These are phyloP conservation scores for Globisporangium apiculatum DNA, from an alignment of 352 stramenopile species.

Conservation along the genomic window DNA sequence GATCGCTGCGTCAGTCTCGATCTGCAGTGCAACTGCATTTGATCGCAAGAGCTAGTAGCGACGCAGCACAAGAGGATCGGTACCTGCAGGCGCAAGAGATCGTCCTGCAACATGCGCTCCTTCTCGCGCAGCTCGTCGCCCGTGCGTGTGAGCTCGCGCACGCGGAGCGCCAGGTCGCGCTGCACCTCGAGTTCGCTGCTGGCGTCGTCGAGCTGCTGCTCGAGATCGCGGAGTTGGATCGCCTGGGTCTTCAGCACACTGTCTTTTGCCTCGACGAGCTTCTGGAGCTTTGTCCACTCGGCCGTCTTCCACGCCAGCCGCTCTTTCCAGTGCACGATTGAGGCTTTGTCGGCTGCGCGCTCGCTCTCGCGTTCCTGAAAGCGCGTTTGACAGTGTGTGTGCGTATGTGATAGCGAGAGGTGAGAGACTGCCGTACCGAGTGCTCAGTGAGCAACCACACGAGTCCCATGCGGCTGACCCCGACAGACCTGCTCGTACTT, in stretches of 20 bases:
- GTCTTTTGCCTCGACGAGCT: slow-evolving; percentile 48
- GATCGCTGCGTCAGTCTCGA: background rate
- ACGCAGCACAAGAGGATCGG: background rate
- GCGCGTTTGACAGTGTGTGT: too few species aligned
- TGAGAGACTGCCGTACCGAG: background rate
- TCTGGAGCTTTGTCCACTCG: slow-evolving; percentile 39
- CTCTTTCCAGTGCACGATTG: slow-evolving; percentile 41
- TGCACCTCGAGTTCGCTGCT: slow-evolving; percentile 14
- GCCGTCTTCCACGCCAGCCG: slow-evolving; percentile 33
- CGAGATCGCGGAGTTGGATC: slow-evolving; percentile 45
- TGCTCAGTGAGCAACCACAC: too few species aligned
- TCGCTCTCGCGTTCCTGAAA: slow-evolving; percentile 27
- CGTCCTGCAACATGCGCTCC: slow-evolving; percentile 23
- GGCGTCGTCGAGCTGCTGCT: slow-evolving; percentile 21
- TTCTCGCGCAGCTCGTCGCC: slow-evolving; percentile 21
- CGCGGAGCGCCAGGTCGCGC: slow-evolving; percentile 26
- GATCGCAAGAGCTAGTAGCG: too few species aligned
- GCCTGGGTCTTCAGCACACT: slow-evolving; percentile 39
- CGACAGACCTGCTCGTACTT: slow-evolving; percentile 36
- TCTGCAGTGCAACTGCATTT: background rate
- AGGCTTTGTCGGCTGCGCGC: slow-evolving; percentile 33
- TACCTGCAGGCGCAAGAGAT: slow-evolving; percentile 32
- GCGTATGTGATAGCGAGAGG: background rate
- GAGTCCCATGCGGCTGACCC: background rate
- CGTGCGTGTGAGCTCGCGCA: slow-evolving; percentile 31